Conservation (phyloP, 352 stramenopile genomes). For the Phytophthora pisi region DNA sequence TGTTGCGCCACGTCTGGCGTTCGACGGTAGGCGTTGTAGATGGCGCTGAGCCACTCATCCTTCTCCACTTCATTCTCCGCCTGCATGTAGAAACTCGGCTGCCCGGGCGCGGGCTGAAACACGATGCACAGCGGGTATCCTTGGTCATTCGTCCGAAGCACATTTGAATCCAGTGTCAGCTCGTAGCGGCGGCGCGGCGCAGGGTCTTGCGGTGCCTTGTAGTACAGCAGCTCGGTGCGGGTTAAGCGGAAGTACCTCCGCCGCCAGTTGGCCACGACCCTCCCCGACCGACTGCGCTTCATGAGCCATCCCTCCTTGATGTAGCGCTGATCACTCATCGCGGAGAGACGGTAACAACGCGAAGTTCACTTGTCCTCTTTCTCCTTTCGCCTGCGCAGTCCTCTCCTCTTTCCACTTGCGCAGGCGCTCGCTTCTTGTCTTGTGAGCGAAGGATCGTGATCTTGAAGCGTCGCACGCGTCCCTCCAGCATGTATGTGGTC, state of each 20-base stretch:
- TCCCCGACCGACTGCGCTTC: slow-evolving; percentile 59
- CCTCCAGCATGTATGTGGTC: neutral
- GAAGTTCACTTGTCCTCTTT: neutral
- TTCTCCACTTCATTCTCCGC: slow-evolving; percentile 73
- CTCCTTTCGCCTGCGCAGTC: slow-evolving; percentile 5
- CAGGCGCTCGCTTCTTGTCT: slow-evolving; percentile 16
- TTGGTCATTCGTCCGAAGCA: slow-evolving; percentile 70
- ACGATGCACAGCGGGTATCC: slow-evolving; percentile 64
- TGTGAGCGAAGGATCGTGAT: slow-evolving; percentile 24
- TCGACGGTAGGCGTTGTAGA: slow-evolving; percentile 59
- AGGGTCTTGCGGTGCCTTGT: slow-evolving; percentile 39
- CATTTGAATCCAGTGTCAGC: slow-evolving; percentile 60
- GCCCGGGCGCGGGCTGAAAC: slow-evolving; percentile 49
- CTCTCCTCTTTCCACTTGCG: slow-evolving; percentile 5
- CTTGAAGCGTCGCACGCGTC: slow-evolving; percentile 25
- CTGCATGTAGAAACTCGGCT: slow-evolving; percentile 62
- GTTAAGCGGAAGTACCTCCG: slow-evolving; percentile 77
- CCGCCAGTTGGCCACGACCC: slow-evolving; percentile 56
- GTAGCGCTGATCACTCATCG: slow-evolving; percentile 41
- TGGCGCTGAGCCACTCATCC: slow-evolving; percentile 58
- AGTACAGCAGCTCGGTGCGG: slow-evolving; percentile 68
- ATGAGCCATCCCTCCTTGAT: slow-evolving; percentile 78
- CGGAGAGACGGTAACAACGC: slow-evolving; percentile 6
- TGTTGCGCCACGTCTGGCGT: slow-evolving; percentile 40
- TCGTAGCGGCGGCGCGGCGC: slow-evolving; percentile 44